Conservation (phyloP, 2,329 filamentous ascomycete species). For the Hypoxylon sp. region DNA sequence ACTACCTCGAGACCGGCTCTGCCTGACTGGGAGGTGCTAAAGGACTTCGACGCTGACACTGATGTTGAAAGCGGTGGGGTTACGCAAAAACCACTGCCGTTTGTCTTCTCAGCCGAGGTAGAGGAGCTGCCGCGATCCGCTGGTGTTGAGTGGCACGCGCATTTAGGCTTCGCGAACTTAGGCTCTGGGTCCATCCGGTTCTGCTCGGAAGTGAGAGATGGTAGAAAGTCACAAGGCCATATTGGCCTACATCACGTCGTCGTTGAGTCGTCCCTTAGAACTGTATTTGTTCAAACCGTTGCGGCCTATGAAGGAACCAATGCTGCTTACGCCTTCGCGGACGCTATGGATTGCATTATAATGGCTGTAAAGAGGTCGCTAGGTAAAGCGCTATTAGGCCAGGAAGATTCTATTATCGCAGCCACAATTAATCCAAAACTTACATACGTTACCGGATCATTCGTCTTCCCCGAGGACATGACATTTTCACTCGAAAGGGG, state of each 20-base stretch:
- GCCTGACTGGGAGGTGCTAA: conserved; percentile 66
- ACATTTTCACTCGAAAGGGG: conserved; percentile 42
- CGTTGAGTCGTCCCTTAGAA: conserved; percentile 39
- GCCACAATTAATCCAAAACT: conserved; percentile 45
- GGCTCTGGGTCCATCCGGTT: conserved; percentile 45
- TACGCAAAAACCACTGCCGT: conserved; percentile 63
- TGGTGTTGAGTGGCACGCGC: conserved; percentile 85
- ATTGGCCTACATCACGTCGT: conserved; percentile 47
- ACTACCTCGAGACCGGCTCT: conserved; percentile 53
- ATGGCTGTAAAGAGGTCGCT: conserved; percentile 33
- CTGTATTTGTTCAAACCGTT: conserved; percentile 47
- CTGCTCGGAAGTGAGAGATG: conserved; percentile 10
- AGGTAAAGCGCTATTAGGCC: conserved; percentile 8
- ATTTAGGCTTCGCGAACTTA: conserved; percentile 67
- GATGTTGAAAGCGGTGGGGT: conserved; percentile 44
- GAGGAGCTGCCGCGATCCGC: conserved; percentile 79
- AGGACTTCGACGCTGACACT: conserved; percentile 55
- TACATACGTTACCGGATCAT: conserved; percentile 42
- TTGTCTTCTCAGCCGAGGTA: conserved; percentile 82
- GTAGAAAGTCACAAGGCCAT: not conserved
- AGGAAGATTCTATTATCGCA: not conserved
- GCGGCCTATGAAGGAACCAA: conserved; percentile 13
- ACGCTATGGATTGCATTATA: conserved; percentile 20
- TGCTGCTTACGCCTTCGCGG: not conserved
- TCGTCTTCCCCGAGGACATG: conserved; percentile 17